Evolutionary conservation across 345 rosid species (phyloP), one percentile per base, ranked within the genome.

Genomic region (Bruguiera sexangula): DNA sequence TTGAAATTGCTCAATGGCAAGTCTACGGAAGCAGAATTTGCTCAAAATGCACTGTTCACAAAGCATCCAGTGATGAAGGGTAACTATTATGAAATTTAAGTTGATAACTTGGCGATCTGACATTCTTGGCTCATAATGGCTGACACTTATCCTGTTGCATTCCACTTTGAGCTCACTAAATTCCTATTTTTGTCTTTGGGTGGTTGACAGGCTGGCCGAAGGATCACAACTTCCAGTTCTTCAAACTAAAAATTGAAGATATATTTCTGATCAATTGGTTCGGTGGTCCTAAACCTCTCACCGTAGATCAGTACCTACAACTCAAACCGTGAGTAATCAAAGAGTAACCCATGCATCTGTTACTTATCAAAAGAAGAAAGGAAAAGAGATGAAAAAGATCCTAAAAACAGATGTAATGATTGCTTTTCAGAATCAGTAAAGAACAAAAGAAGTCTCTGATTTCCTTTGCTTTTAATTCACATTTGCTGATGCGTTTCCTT

Each of bases 21-120:
- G n/a, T 85, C 89, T 1, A 63, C 84, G 63, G 96, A 90, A 85
- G 88, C 79, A 55, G 75, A 81, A 71, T 77, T 80, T 51, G 96
- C 96, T 62, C 68, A 59, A 69, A 80, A 22, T 6, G 90, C 87
- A 24, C 69, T 95, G 65, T 90, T 92, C 82, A 51, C 91, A 21
- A 95, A 88, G 82, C 97, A 95, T 83, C 90, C 92, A 6, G 97
- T 88, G 81, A 95, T 95, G 99, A 67, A 77, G 64, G 88, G 99
- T 92, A 88, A 75, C 56, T 27, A 4, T 48, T 27, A 27, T 21
- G 6, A n/a, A 10, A 36, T 36, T 29, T 36, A 21, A 21, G 50
- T 72, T 15, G 3, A 29, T 30, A 3, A 3, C n/a, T 24, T 21
- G 3, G 32, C 5, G 5, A 34, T 24, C 31, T 18, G 31, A 22